These are phyloP conservation scores for Aspergillus cavernicola DNA, from an alignment of 495 filamentous ascomycete species.

Conservation along the genomic window DNA sequence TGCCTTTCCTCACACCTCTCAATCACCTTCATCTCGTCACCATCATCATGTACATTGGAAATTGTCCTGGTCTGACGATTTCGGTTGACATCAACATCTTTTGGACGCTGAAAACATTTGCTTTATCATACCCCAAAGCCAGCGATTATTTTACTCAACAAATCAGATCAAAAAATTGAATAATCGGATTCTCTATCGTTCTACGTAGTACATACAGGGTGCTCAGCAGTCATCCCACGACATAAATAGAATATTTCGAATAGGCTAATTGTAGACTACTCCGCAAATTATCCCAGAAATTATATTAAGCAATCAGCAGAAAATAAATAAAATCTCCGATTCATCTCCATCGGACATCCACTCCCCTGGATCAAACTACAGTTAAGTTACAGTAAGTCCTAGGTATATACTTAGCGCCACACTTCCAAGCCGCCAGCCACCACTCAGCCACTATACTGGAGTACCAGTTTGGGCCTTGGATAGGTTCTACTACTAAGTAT, in stretches of 20 bases:
- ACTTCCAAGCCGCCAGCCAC: constrained; percentile 1
- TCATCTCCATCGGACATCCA: not conserved
- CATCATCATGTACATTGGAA: constrained; percentile 22
- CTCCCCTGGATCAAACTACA: not conserved
- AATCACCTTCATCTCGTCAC: constrained; percentile 3
- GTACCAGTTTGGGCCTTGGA: not conserved
- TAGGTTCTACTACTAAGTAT: not conserved
- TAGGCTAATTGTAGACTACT: too few relatives aligned
- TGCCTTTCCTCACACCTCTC: constrained; percentile 1
- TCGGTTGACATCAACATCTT: constrained; percentile 14
- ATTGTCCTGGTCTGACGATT: constrained; percentile 26
- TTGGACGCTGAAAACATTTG: constrained; percentile 27
- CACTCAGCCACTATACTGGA: not conserved
- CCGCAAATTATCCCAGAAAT: too few relatives aligned
- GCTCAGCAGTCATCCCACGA: too few relatives aligned
- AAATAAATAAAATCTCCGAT: not conserved
- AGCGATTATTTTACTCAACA: constrained; percentile 14
- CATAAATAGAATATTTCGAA: too few relatives aligned
- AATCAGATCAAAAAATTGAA: constrained; percentile 14
- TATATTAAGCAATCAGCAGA: not conserved
- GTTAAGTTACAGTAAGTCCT: too few relatives aligned
- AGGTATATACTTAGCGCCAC: constrained; percentile 2
- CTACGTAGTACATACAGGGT: too few relatives aligned
- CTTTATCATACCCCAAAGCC: constrained; percentile 25
- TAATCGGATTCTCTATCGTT: not conserved